phyloP scores from a whole-genome alignment of 257 asterid species.

The Lycium barbarum region DNA sequence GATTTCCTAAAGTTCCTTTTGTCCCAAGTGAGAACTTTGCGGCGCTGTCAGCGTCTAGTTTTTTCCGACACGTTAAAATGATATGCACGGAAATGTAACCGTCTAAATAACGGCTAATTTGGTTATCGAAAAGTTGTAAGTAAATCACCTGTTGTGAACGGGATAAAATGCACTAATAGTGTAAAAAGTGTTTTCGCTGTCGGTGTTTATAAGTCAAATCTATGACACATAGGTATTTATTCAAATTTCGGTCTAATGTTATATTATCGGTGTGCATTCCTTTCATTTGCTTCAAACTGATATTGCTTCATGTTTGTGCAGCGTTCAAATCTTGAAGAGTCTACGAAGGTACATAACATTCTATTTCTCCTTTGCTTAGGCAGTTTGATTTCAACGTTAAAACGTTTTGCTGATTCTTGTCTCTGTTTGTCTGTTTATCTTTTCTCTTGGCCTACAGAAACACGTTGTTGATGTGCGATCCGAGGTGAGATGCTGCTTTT shows the following conservation, averaged over 20 bases:
- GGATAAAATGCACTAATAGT: too few relatives aligned
- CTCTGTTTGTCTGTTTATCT: not conserved
- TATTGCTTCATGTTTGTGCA: slow-evolving; percentile 37
- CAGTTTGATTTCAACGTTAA: not conserved
- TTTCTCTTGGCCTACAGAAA: slow-evolving; percentile 48
- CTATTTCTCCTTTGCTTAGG: not conserved
- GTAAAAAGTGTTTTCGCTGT: too few relatives aligned
- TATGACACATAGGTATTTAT: not conserved
- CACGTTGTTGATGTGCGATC: slow-evolving; percentile 69
- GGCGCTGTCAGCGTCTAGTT: too few relatives aligned
- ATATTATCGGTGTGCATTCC: too few relatives aligned
- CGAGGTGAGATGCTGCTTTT: slow-evolving; percentile 61
- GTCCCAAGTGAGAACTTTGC: too few relatives aligned
- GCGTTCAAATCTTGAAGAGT: slow-evolving; percentile 45
- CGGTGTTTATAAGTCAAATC: too few relatives aligned
- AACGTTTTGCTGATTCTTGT: not conserved
- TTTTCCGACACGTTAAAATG: too few relatives aligned
- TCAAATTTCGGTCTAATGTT: not conserved
- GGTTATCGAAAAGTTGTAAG: too few relatives aligned
- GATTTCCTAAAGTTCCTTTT: too few relatives aligned
- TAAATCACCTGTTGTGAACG: too few relatives aligned
- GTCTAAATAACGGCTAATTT: too few relatives aligned
- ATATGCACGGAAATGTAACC: too few relatives aligned
- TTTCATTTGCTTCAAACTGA: not conserved
- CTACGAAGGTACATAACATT: slow-evolving; percentile 44